Evolutionary conservation across 192 early-diverging fungal species (phyloP).

Genomic region (Entrophospora sp.): DNA sequence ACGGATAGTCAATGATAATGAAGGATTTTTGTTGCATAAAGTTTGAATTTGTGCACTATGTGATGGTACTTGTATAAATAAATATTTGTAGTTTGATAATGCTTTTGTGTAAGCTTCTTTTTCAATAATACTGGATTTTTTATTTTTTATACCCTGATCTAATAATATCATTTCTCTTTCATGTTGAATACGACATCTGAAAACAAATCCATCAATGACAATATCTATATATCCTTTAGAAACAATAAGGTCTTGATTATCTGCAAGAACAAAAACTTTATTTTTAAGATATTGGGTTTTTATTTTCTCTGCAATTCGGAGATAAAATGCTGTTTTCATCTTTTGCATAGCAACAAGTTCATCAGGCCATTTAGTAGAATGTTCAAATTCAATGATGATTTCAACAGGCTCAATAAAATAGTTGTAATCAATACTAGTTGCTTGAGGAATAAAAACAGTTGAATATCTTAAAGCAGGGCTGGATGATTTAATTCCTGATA

Average conservation of each 20-base stretch:
- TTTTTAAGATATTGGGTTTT: conserved; percentile 31
- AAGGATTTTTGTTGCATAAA: conserved; percentile 65
- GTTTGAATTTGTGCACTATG: conserved; percentile 64
- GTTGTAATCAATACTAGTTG: conserved; percentile 32
- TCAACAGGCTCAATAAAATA: conserved; percentile 63
- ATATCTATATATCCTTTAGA: conserved; percentile 66
- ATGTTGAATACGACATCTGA: conserved; percentile 70
- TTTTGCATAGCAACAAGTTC: conserved; percentile 80
- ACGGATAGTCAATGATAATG: conserved; percentile 71
- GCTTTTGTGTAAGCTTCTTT: conserved; percentile 44
- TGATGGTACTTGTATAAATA: conserved; percentile 38
- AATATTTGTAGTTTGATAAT: conserved; percentile 35
- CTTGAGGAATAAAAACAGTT: conserved; percentile 69
- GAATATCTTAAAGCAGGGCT: conserved; percentile 60
- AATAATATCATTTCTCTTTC: conserved; percentile 61
- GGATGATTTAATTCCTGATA: conserved; percentile 50
- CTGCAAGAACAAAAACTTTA: conserved; percentile 39
- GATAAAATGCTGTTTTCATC: conserved; percentile 81
- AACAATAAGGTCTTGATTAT: conserved; percentile 29
- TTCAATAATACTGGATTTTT: conserved; percentile 33
- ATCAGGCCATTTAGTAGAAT: conserved; percentile 81
- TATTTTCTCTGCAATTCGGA: conserved; percentile 62
- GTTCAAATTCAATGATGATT: conserved; percentile 75
- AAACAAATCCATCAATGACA: conserved; percentile 61
- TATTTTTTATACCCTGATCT: conserved; percentile 41